Evolutionary conservation across 2,329 filamentous ascomycete species (phyloP).

Genomic region (Elsinoe arachidis): DNA sequence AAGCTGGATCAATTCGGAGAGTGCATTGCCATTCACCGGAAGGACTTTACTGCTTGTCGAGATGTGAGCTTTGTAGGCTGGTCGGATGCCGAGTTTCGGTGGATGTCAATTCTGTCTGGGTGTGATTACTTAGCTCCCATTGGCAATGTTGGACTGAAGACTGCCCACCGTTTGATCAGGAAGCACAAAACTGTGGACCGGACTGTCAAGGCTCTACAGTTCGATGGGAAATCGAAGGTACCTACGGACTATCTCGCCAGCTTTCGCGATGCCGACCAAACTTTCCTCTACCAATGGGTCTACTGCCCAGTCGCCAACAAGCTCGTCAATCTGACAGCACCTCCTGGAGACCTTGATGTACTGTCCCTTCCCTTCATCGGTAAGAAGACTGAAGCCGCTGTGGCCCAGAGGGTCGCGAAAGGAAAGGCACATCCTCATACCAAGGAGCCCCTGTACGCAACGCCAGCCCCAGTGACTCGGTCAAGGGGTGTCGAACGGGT

Average conservation of each 20-base stretch:
- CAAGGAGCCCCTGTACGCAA: conserved; percentile 51
- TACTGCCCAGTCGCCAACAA: conserved; percentile 67
- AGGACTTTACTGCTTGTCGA: conserved; percentile 78
- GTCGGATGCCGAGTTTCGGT: conserved; percentile 83
- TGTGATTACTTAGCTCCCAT: conserved; percentile 92
- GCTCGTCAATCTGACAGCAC: conserved; percentile 66
- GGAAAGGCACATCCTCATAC: conserved; percentile 88
- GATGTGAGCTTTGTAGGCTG: conserved; percentile 86
- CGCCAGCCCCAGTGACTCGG: not conserved
- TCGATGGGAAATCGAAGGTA: conserved; percentile 76
- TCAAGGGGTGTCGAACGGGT: not conserved
- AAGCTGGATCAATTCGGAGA: conserved; percentile 92
- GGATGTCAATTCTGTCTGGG: conserved; percentile 92
- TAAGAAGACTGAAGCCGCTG: conserved; percentile 50
- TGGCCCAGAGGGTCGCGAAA: conserved; percentile 64
- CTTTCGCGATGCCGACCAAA: conserved; percentile 81
- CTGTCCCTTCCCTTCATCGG: conserved; percentile 78
- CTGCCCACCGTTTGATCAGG: conserved; percentile 79
- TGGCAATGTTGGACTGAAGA: conserved; percentile 81
- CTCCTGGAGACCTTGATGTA: conserved; percentile 53
- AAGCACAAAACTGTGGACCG: conserved; percentile 84
- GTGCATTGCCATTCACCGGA: conserved; percentile 82
- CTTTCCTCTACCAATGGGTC: conserved; percentile 89
- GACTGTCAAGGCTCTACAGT: conserved; percentile 72
- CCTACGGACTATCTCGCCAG: conserved; percentile 71